Evolutionary conservation across 2,329 filamentous ascomycete species (phyloP).

Genomic region (Kalaharituber pfeilii): DNA sequence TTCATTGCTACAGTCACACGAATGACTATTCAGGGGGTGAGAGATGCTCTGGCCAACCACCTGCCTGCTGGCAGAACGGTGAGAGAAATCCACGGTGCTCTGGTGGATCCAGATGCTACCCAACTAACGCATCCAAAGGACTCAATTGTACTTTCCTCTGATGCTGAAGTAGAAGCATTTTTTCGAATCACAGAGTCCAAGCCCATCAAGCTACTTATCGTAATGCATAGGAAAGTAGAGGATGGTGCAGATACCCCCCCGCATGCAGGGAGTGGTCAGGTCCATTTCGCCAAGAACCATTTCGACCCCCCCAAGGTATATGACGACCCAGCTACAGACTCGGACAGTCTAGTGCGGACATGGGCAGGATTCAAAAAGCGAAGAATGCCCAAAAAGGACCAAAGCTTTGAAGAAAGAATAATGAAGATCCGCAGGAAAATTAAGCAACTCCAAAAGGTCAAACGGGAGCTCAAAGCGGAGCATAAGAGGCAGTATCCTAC

Average conservation of each 20-base stretch:
- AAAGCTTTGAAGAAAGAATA: neutral
- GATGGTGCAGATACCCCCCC: neutral
- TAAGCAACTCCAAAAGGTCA: too few species aligned
- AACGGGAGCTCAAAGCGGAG: too few species aligned
- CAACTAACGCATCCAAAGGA: neutral
- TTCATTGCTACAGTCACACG: too few species aligned
- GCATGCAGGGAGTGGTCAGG: too few species aligned
- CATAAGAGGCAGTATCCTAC: too few species aligned
- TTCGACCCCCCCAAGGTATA: neutral
- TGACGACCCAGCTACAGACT: neutral
- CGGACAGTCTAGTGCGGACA: neutral
- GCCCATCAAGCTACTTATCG: neutral
- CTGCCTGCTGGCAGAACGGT: neutral
- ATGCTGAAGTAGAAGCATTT: neutral
- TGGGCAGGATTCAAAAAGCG: neutral
- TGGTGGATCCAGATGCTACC: neutral
- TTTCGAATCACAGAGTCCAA: neutral
- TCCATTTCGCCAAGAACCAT: neutral
- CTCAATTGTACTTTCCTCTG: neutral
- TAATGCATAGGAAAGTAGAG: neutral
- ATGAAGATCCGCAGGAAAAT: too few species aligned
- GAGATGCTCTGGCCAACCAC: neutral
- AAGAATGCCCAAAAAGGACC: neutral
- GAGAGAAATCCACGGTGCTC: neutral
- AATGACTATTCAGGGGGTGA: neutral